phyloP scores from a whole-genome alignment of 2,329 filamentous ascomycete genomes.

The Fusarium secorum region DNA sequence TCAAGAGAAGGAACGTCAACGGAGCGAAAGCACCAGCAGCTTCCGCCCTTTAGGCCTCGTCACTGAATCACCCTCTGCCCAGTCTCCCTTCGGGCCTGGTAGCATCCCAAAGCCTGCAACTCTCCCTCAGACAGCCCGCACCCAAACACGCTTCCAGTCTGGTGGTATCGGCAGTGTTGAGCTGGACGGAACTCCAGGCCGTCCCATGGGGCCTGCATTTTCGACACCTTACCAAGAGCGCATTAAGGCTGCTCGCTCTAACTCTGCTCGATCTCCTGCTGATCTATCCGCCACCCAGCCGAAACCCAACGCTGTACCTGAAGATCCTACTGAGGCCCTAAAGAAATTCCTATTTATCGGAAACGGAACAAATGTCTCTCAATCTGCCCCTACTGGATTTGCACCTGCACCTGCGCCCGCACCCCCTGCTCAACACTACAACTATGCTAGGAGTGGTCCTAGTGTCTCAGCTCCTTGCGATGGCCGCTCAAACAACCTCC shows the following conservation, averaged over 20 bases:
- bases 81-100: conserved; percentile 46
- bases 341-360: conserved; percentile 65
- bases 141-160: conserved; percentile 33
- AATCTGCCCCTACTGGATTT: conserved; percentile 27
- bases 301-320: conserved; percentile 23
- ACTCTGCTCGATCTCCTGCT: conserved; percentile 35
- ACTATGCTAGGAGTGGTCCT: conserved; percentile 4
- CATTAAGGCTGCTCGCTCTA: conserved; percentile 62
- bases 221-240: conserved; percentile 71
- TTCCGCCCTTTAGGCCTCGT: conserved; percentile 49
- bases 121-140: conserved; percentile 40
- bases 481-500: conserved; percentile 44
- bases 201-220: conserved; percentile 70
- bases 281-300: conserved; percentile 18
- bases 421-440: conserved; percentile 22
- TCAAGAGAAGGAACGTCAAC: conserved; percentile 73
- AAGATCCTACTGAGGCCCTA: conserved; percentile 57
- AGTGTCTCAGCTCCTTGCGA: conserved; percentile 11
- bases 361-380: conserved; percentile 36
- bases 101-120: conserved; percentile 35
- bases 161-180: conserved; percentile 55
- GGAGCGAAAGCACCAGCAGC: conserved; percentile 60
- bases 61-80: conserved; percentile 62
- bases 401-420: conserved; percentile 30
- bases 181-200: conserved; percentile 66